These are phyloP conservation scores for Lipomyces anomalus DNA, from an alignment of 805 yeast genomes.

Conservation along the genomic window DNA sequence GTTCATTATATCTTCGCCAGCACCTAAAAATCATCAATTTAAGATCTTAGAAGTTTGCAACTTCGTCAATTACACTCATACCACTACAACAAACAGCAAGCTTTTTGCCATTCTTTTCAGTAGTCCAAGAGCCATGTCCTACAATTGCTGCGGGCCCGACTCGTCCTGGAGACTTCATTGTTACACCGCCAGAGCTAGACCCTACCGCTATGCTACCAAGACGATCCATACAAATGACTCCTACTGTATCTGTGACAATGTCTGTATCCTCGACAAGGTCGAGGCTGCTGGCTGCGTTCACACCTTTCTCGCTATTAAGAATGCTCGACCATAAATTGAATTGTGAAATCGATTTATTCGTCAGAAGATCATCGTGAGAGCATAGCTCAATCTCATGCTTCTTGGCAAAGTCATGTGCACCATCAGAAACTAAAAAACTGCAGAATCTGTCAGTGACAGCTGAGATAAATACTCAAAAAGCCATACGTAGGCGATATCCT, in stretches of 20 bases:
- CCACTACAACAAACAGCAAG: slow-evolving; percentile 35
- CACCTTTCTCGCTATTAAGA: slow-evolving; percentile 4
- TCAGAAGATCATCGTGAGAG: slow-evolving; percentile 11
- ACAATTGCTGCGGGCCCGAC: slow-evolving; percentile 40
- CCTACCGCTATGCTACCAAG: slow-evolving; percentile 29
- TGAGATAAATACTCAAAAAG: background rate
- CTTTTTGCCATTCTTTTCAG: background rate
- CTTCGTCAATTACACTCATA: slow-evolving; percentile 5
- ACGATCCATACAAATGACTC: slow-evolving; percentile 34
- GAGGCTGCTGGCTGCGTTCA: background rate
- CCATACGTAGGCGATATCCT: slow-evolving; percentile 22
- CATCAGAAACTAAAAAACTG: slow-evolving; percentile 32
- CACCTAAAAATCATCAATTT: slow-evolving; percentile 1
- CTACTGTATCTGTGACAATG: slow-evolving; percentile 36
- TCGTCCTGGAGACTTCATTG: slow-evolving; percentile 36
- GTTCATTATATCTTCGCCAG: slow-evolving; percentile 38
- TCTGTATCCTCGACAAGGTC: slow-evolving; percentile 5
- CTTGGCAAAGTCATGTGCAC: slow-evolving; percentile 32
- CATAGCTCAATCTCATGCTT: slow-evolving; percentile 13
- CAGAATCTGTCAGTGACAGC: slow-evolving; percentile 24
- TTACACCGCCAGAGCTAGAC: slow-evolving; percentile 39
- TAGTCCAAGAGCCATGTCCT: slow-evolving; percentile 35
- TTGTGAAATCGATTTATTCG: slow-evolving; percentile 17
- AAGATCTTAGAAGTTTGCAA: background rate
- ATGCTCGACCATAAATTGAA: slow-evolving; percentile 20